Evolutionary conservation across 495 filamentous ascomycete genomes (phyloP), one percentile per base, ranked within the genome.

Genomic region (Aspergillus homomorphus): DNA sequence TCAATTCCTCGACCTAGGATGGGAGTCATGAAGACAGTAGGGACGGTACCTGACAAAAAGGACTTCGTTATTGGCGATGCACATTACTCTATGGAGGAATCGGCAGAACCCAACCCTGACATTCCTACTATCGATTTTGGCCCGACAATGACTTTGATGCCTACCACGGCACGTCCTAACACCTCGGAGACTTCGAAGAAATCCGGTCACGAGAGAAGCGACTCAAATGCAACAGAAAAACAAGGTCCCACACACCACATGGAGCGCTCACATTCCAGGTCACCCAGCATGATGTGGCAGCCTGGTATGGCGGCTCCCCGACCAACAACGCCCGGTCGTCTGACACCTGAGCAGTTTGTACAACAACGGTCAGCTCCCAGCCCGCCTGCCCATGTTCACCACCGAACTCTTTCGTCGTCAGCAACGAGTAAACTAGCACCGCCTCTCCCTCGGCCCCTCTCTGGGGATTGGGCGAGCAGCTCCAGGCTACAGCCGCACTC

Each of bases 91-190:
- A 62, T 74, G 18, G 71, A 76, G 30, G 69, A 67, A 52, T 57
- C 45, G 43, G 61, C 52, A 43, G 64, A 66, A 28, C 51, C 64
- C 16, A 76, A 70, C 56, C 56, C 80, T 20, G 81, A 85, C 48
- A 88, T 95, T 56, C 90, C 91, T 1, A 72, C 75, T 9, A 82
- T 98, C 58, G 89, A 98, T 66, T 98, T 98, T 69, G 93, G 93
- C 0, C 90, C 85, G 18, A 97, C 93, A 1, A 72, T 84, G 68
- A 71, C 76, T 0, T 77, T 87, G 55, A 87, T 89, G 64, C 88
- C 88, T 49, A 68, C 70, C 44, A 73, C 74, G 21, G 61, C 73
- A 59, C 68, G 75, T 51, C 66, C 78, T n/a, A 71, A 58, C 42
- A 69, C 75, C 43, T 65, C 73, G 30, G 64, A 76, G 62, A 63